Percentiles rank a stretch among this genome's conserved stretches.
These are phyloP conservation scores for Pichia nakasei DNA, from an alignment of 805 yeast species.

Conservation along the genomic window DNA sequence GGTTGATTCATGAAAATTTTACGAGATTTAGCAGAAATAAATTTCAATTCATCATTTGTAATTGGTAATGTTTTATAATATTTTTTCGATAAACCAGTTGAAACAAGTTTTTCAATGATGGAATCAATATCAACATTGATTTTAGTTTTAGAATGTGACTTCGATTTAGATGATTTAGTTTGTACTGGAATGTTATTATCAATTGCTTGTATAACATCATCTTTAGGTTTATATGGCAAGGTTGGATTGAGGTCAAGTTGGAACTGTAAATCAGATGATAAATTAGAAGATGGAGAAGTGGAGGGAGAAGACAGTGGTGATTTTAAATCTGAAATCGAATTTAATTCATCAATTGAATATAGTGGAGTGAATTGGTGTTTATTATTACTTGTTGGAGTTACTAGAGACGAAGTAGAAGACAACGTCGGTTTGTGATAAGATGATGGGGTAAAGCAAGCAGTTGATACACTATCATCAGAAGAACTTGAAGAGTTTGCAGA, in stretches of 20 bases:
- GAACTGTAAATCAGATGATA: conserved; percentile 13
- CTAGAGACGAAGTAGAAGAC: not conserved
- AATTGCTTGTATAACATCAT: too few relatives aligned
- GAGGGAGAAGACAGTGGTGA: conserved; percentile 13
- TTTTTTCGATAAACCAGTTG: conserved; percentile 37
- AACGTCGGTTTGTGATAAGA: not conserved
- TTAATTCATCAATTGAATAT: conserved; percentile 4
- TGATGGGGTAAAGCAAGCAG: not conserved
- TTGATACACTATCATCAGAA: not conserved
- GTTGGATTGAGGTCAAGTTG: conserved; percentile 3
- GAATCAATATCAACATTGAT: conserved; percentile 45
- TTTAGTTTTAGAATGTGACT: not conserved
- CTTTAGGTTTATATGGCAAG: too few relatives aligned
- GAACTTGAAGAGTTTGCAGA: not conserved
- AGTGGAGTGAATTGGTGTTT: not conserved
- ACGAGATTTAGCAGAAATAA: conserved; percentile 49
- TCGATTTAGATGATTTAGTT: too few relatives aligned
- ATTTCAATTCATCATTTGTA: conserved; percentile 44
- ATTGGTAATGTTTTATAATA: conserved; percentile 42
- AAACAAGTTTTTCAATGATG: conserved; percentile 51
- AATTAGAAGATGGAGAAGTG: conserved; percentile 22
- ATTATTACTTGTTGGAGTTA: not conserved
- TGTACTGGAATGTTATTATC: too few relatives aligned
- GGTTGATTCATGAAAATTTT: conserved; percentile 59
- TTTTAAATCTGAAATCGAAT: conserved; percentile 10